A percentile compares a stretch with the other conserved stretches of the same genome.
Conservation (phyloP, 306 rosid species). For the Carpinus fangiana region DNA sequence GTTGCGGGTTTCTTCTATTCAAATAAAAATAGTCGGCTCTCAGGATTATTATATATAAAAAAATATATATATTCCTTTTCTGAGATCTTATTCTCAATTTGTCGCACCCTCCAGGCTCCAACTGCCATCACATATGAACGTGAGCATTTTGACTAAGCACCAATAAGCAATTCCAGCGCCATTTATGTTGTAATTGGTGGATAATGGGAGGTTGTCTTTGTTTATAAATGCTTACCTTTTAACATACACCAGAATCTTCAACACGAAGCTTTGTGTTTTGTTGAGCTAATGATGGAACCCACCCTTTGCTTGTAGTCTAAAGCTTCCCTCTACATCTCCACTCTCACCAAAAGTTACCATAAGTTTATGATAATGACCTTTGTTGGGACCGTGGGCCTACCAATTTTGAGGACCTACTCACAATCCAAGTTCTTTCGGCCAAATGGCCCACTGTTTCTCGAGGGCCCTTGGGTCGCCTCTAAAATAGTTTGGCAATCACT, state of each 20-base stretch:
- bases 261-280: conserved; percentile 14
- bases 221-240: not conserved
- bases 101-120: not conserved
- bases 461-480: too few relatives aligned
- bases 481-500: too few relatives aligned
- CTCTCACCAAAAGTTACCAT: too few relatives aligned
- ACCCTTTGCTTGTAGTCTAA: too few relatives aligned
- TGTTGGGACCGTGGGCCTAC: too few relatives aligned
- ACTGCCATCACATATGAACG: conserved; percentile 17
- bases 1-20: not conserved
- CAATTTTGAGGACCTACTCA: too few relatives aligned
- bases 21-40: conserved; percentile 10
- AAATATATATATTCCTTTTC: too few relatives aligned
- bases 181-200: not conserved
- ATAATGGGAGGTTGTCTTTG: conserved; percentile 8
- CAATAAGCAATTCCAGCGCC: not conserved
- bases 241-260: conserved; percentile 5
- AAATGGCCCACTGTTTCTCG: too few relatives aligned
- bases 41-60: not conserved
- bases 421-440: too few relatives aligned
- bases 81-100: conserved; percentile 19
- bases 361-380: too few relatives aligned
- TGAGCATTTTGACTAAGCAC: conserved; percentile 18
- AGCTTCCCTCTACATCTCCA: too few relatives aligned
- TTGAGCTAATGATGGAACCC: conserved; percentile 28